These are phyloP conservation scores for Nicotiana noctiflora DNA, from an alignment of 257 asterid genomes.

Conservation along the genomic window DNA sequence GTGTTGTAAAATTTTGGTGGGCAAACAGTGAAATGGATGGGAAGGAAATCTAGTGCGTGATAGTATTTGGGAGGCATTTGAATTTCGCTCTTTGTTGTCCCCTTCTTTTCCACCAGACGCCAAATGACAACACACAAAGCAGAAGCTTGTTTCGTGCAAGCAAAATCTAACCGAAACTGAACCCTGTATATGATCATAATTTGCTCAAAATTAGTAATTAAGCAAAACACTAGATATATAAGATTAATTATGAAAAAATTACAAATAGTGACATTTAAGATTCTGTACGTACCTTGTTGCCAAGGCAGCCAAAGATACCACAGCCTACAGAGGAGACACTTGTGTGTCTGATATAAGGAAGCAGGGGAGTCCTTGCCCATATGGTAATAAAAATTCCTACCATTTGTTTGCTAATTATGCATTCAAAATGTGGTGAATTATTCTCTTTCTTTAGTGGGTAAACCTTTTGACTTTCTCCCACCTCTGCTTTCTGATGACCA, in stretches of 20 bases:
- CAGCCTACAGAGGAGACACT: slow-evolving; percentile 49
- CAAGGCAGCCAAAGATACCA: slow-evolving; percentile 50
- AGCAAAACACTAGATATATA: not conserved
- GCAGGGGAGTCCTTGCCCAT: slow-evolving; percentile 41
- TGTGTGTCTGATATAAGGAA: slow-evolving; percentile 30
- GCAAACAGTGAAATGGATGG: slow-evolving; percentile 29
- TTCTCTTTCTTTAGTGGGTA: slow-evolving; percentile 28
- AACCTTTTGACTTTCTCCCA: slow-evolving; percentile 39
- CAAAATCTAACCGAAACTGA: slow-evolving; percentile 55
- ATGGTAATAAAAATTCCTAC: slow-evolving; percentile 50
- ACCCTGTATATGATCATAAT: slow-evolving; percentile 28
- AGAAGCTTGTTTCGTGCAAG: slow-evolving; percentile 50
- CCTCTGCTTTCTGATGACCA: slow-evolving; percentile 29
- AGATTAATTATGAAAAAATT: too few relatives aligned
- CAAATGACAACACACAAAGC: slow-evolving; percentile 57
- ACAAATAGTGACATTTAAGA: not conserved
- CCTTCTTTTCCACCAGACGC: slow-evolving; percentile 40
- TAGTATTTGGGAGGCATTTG: slow-evolving; percentile 41
- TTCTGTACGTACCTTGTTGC: slow-evolving; percentile 54
- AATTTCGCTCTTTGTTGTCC: slow-evolving; percentile 47
- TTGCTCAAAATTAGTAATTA: not conserved
- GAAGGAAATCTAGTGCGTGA: slow-evolving; percentile 39
- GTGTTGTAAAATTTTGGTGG: slow-evolving; percentile 56
- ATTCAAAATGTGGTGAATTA: slow-evolving; percentile 20
- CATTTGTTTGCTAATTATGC: slow-evolving; percentile 55